Percentiles rank a stretch among this genome's conserved stretches.
Evolutionary conservation across 139 green algal species (phyloP).

Genomic region (Chlamydomonas sphaeroides): DNA sequence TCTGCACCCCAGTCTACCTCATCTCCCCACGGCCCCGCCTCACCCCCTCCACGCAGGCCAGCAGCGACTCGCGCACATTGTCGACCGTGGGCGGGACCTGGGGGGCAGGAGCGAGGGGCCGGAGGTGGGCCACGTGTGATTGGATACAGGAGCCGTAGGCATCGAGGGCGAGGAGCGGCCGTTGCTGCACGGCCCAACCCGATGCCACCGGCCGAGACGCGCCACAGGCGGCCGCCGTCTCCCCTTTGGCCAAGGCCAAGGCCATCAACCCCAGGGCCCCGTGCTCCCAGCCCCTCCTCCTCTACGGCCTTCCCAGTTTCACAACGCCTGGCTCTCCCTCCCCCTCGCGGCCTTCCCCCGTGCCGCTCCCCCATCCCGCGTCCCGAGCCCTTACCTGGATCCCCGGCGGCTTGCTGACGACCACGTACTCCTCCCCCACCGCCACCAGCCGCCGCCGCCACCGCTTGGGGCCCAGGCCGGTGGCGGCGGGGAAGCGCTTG

Average conservation of each 20-base stretch:
- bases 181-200: too few relatives aligned
- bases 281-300: too few relatives aligned
- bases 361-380: neutral
- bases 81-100: slow-evolving; percentile 67
- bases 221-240: too few relatives aligned
- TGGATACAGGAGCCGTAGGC: neutral
- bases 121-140: neutral
- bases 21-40: neutral
- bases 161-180: neutral
- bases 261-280: too few relatives aligned
- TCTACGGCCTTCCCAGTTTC: too few relatives aligned
- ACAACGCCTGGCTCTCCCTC: too few relatives aligned
- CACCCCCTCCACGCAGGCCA: slow-evolving; percentile 52
- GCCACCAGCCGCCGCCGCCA: slow-evolving; percentile 60
- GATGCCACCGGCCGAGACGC: too few relatives aligned
- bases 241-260: too few relatives aligned
- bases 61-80: slow-evolving; percentile 64
- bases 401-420: slow-evolving; percentile 86
- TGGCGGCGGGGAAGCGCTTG: slow-evolving; percentile 74
- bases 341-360: neutral
- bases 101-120: neutral
- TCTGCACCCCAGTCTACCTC: neutral
- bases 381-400: slow-evolving; percentile 72
- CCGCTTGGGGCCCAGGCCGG: too few relatives aligned
- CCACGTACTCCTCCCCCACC: slow-evolving; percentile 60